Conservation (phyloP, 2,329 filamentous ascomycete species). For the Aspergillus caelatus region DNA sequence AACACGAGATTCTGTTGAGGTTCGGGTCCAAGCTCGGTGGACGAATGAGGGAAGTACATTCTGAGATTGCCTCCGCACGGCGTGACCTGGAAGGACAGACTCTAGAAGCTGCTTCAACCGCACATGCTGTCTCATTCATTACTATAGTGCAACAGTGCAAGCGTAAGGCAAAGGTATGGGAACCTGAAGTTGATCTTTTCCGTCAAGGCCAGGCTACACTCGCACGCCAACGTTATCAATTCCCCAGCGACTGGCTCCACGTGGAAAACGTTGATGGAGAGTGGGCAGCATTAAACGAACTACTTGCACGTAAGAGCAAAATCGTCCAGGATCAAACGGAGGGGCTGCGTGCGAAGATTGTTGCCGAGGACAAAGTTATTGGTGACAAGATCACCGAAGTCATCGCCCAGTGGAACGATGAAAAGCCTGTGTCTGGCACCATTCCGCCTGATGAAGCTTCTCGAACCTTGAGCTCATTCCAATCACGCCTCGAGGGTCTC, state of each 20-base stretch:
- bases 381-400: constrained; percentile 85
- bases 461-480: constrained; percentile 77
- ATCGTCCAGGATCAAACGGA: constrained; percentile 97
- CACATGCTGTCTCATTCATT: constrained; percentile 96
- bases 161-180: constrained; percentile 90
- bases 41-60: constrained; percentile 89
- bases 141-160: constrained; percentile 97
- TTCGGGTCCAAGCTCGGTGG: constrained; percentile 87
- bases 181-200: constrained; percentile 93
- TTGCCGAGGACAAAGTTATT: constrained; percentile 89
- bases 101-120: constrained; percentile 90
- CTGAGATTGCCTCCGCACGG: constrained; percentile 86
- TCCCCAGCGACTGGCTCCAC: constrained; percentile 89
- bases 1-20: constrained; percentile 92
- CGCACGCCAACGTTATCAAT: constrained; percentile 88
- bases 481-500: constrained; percentile 79
- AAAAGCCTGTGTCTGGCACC: constrained; percentile 94
- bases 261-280: constrained; percentile 96
- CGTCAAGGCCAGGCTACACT: constrained; percentile 93
- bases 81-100: constrained; percentile 90
- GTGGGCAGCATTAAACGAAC: constrained; percentile 91
- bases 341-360: constrained; percentile 90
- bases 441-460: constrained; percentile 90
- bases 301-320: constrained; percentile 88
- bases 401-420: constrained; percentile 85